These are phyloP conservation scores for Urochloa ruziziensis DNA, from an alignment of 176 grass and related monocot genomes.

Conservation along the genomic window DNA sequence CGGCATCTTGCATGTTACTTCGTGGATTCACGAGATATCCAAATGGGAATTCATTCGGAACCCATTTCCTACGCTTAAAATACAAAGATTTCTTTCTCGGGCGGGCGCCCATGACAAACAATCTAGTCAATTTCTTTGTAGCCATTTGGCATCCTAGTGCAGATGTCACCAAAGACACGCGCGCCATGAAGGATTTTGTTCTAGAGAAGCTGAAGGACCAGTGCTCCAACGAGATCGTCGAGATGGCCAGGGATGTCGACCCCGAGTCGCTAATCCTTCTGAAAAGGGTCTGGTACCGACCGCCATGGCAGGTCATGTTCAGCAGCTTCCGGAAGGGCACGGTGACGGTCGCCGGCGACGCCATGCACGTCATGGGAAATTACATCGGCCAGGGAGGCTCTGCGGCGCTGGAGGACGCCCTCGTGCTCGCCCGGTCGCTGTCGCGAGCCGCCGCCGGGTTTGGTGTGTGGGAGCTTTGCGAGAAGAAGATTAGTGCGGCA, in stretches of 20 bases:
- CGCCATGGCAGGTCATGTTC: constrained; percentile 40
- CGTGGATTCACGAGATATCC: neutral
- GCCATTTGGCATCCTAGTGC: neutral
- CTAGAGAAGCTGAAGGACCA: constrained; percentile 7
- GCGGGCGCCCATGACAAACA: constrained; percentile 19
- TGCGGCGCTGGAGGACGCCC: constrained; percentile 35
- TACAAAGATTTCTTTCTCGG: neutral
- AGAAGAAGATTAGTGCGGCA: too few species aligned
- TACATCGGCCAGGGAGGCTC: constrained; percentile 60
- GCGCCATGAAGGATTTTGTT: neutral
- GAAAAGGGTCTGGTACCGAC: constrained; percentile 12
- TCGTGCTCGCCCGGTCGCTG: neutral
- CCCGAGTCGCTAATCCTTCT: constrained; percentile 5
- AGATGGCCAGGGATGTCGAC: constrained; percentile 28
- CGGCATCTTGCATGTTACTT: neutral
- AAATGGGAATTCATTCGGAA: constrained; percentile 7
- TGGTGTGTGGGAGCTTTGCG: too few species aligned
- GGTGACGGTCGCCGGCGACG: constrained; percentile 37
- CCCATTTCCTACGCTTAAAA: neutral
- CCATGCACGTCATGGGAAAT: constrained; percentile 56
- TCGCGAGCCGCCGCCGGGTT: too few species aligned
- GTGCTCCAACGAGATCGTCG: constrained; percentile 20
- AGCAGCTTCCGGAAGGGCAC: constrained; percentile 28
- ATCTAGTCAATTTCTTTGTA: constrained; percentile 18
- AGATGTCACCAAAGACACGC: neutral